phyloP scores from a whole-genome alignment of 2,329 filamentous ascomycete genomes.

The Tolypocladium guangdongense region DNA sequence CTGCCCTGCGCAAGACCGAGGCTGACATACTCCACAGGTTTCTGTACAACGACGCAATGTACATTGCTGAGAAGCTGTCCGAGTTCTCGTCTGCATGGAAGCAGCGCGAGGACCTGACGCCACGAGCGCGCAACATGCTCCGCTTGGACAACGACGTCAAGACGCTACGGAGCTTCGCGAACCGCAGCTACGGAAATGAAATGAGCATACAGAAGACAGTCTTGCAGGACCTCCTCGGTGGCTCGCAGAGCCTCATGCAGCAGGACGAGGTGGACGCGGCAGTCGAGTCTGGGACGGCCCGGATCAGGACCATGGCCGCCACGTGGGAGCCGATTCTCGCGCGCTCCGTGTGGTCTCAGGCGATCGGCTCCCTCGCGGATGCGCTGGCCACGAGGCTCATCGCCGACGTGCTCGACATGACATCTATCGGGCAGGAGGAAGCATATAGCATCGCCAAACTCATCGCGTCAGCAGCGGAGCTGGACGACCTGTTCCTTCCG shows the following conservation, averaged over 20 bases:
- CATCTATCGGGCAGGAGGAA: conserved; percentile 51
- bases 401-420: conserved; percentile 49
- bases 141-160: conserved; percentile 50
- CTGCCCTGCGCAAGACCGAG: background rate
- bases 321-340: conserved; percentile 49
- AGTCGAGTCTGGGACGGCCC: conserved; percentile 41
- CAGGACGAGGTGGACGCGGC: conserved; percentile 42
- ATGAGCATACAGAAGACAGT: conserved; percentile 50
- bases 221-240: conserved; percentile 49
- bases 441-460: conserved; percentile 50
- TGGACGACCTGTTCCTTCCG: conserved; percentile 50
- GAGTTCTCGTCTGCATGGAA: conserved; percentile 42
- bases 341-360: conserved; percentile 51
- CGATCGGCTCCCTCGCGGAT: conserved; percentile 48
- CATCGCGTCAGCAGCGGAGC: conserved; percentile 44
- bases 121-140: conserved; percentile 41
- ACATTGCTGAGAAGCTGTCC: conserved; percentile 46
- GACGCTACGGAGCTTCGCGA: conserved; percentile 48
- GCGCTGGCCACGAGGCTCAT: conserved; percentile 49
- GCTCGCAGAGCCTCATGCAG: conserved; percentile 48
- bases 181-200: conserved; percentile 50
- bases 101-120: conserved; percentile 37
- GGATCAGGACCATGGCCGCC: conserved; percentile 41
- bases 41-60: conserved; percentile 57
- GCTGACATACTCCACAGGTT: conserved; percentile 31